These are phyloP conservation scores for Sambucus nigra DNA, from an alignment of 129 eudicot species.

Conservation along the genomic window DNA sequence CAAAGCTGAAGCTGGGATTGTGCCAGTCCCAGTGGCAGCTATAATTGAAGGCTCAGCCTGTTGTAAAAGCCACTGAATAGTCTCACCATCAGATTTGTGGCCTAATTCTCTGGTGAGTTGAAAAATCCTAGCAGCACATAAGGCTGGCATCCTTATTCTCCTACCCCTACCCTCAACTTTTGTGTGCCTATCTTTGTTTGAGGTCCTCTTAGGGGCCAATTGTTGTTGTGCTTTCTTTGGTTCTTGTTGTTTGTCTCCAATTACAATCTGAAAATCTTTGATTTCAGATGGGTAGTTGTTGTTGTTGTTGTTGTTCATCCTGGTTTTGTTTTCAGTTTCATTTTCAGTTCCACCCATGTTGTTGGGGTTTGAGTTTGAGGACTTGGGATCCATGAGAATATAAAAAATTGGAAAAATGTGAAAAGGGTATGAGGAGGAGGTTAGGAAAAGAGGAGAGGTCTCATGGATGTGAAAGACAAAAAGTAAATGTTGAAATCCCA, in stretches of 20 bases:
- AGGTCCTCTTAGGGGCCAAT: constrained; percentile 58
- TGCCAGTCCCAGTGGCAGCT: constrained; percentile 80
- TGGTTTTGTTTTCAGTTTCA: no score
- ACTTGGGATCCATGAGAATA: constrained; percentile 52
- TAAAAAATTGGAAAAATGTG: background rate
- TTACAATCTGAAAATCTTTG: constrained; percentile 40
- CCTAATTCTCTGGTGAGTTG: constrained; percentile 80
- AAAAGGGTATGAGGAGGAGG: background rate
- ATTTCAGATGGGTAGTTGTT: constrained; percentile 27
- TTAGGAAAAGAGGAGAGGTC: no score
- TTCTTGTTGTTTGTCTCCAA: constrained; percentile 37
- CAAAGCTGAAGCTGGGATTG: constrained; percentile 74
- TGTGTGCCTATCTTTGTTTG: constrained; percentile 82
- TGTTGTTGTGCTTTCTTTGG: constrained; percentile 20
- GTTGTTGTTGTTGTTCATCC: constrained; percentile 19
- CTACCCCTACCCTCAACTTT: constrained; percentile 90
- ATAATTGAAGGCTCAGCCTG: constrained; percentile 84
- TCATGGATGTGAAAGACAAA: constrained; percentile 17
- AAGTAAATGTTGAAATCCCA: constrained; percentile 22
- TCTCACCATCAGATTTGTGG: constrained; percentile 83
- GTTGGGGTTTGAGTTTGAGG: constrained; percentile 19
- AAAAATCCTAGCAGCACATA: constrained; percentile 81
- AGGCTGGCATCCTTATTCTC: constrained; percentile 87
- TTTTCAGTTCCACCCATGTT: no score
- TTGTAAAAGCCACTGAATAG: constrained; percentile 81